Base-by-base conservation (phyloP, 2,329 filamentous ascomycete species). In the Aspergillus bombycis region DNA sequence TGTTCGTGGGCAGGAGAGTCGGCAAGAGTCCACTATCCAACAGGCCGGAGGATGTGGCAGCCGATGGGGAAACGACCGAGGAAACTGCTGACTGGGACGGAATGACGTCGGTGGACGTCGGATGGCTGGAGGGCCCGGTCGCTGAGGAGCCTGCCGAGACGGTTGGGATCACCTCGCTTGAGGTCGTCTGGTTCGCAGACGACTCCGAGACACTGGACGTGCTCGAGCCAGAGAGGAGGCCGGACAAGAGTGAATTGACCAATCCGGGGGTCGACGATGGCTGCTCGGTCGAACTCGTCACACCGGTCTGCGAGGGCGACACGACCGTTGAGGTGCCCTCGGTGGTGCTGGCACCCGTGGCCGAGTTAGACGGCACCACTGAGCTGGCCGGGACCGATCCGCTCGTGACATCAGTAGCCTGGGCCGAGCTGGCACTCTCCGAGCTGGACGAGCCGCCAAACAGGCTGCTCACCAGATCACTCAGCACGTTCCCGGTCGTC, bases 401-500 rank as follows among this genome's bases (percentile, higher is more conserved):
- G 26, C 48, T 60, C 3, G 32, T 21, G 30, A 36, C 45, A 23
- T 41, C 54, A 19, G 45, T 57, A 16, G 57, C 38, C 7, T n/a
- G 62, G 16, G 46, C 57, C 41, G 57, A 48, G 38, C 36, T 41
- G 43, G 61, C 16, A 16, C 43, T 56, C 57, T 46, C 36, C 1
- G 58, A 30, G 48, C 36, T 54, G 41, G 32, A 57, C 2, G 36
- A 38, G 23, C 26, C 54, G 12, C 34, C 52, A 21, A 52, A 56
- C 21, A 61, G 16, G 43, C 53, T 23, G 11, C 46, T 32, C 10
- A 60, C 41, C 26, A 55, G 53, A 34, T 63, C 58, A 3, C 57
- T 23, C 21, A 57, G 8, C 12, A 23, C 16, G 12, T 26, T 41
- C 4, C 53, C 53, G 5, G 30, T 32, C 32, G 30, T 61, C 23